phyloP scores from a whole-genome alignment of 441 rosid genomes.

The Gossypium schwendimanii region DNA sequence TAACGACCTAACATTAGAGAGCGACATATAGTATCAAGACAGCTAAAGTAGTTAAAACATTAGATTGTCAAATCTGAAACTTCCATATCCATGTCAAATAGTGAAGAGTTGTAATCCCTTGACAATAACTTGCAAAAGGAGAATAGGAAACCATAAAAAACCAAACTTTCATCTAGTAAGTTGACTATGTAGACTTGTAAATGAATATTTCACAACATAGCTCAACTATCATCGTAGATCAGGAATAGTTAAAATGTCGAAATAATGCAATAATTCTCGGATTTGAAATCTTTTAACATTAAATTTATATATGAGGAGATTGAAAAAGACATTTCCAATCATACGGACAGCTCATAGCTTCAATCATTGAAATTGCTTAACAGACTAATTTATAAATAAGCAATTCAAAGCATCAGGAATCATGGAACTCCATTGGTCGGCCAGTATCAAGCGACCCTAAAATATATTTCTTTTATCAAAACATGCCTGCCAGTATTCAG shows the following conservation, averaged over 20 bases:
- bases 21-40: background rate
- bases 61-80: background rate
- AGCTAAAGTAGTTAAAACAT: background rate
- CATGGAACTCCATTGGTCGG: background rate
- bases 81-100: background rate
- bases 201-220: too few relatives aligned
- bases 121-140: background rate
- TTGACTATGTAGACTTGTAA: background rate
- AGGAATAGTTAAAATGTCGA: background rate
- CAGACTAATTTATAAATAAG: background rate
- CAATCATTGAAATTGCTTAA: background rate
- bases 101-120: background rate
- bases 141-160: background rate
- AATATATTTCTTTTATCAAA: too few relatives aligned
- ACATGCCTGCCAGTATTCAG: too few relatives aligned
- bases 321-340: background rate
- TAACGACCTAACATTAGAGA: slow-evolving; percentile 54
- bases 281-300: background rate
- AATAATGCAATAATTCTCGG: background rate
- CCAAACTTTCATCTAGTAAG: background rate
- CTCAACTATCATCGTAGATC: background rate
- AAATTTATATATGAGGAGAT: background rate
- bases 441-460: background rate
- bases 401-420: background rate
- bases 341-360: background rate